phyloP scores from a whole-genome alignment of 306 rosid genomes.

The Styphnolobium japonicum region DNA sequence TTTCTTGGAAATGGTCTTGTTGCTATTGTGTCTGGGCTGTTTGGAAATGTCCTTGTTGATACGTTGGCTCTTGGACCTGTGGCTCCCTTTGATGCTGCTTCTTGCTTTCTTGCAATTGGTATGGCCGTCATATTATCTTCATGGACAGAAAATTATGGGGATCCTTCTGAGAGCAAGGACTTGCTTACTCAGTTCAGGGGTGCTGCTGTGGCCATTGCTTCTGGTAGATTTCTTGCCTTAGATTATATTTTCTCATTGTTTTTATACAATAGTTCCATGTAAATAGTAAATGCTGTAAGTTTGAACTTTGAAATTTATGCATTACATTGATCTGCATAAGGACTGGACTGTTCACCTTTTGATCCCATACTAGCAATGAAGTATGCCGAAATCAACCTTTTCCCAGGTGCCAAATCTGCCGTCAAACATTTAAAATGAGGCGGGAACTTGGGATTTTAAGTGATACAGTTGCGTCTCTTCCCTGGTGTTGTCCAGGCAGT shows the following conservation, averaged over 20 bases:
- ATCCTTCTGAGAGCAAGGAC: slow-evolving; percentile 80
- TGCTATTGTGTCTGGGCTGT: slow-evolving; percentile 83
- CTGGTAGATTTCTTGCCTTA: slow-evolving; percentile 52
- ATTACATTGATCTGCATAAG: neutral
- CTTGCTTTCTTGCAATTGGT: slow-evolving; percentile 92
- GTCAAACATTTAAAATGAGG: neutral
- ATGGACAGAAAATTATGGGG: slow-evolving; percentile 92
- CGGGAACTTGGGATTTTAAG: neutral
- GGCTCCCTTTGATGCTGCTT: slow-evolving; percentile 98
- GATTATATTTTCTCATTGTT: neutral
- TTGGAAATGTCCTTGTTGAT: slow-evolving; percentile 91
- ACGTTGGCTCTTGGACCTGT: slow-evolving; percentile 85
- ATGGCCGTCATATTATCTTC: slow-evolving; percentile 77
- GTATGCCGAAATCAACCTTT: slow-evolving; percentile 1
- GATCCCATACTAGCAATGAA: neutral
- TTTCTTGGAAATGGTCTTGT: slow-evolving; percentile 92
- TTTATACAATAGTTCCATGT: neutral
- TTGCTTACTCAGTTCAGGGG: slow-evolving; percentile 80
- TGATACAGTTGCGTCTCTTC: neutral
- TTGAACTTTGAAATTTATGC: neutral
- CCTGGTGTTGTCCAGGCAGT: neutral
- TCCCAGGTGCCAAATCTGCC: neutral
- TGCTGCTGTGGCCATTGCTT: slow-evolving; percentile 94
- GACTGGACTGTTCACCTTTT: neutral
- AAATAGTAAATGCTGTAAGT: slow-evolving; percentile 15